Evolutionary conservation across 176 grass and related monocot genomes (phyloP).

Genomic region (Ensete ventricosum): DNA sequence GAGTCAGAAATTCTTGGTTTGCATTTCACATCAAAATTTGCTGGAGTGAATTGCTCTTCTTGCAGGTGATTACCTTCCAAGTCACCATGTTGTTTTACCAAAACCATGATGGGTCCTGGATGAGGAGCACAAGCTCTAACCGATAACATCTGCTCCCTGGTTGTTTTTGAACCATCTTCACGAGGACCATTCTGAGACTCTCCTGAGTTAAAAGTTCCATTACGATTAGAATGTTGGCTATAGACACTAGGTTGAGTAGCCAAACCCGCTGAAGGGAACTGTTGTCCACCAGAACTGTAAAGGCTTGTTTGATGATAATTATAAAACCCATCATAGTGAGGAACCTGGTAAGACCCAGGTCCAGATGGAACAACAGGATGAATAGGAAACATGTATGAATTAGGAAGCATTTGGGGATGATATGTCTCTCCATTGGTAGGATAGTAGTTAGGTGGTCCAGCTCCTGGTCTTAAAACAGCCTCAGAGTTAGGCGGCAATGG

Average conservation of each 20-base stretch:
- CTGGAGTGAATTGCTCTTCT: conserved; percentile 43
- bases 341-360: conserved; percentile 48
- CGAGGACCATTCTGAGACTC: conserved; percentile 34
- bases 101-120: conserved; percentile 62
- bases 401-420: conserved; percentile 39
- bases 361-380: conserved; percentile 61
- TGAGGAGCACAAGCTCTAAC: conserved; percentile 26
- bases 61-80: conserved; percentile 26
- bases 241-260: conserved; percentile 18
- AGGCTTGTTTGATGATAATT: conserved; percentile 39
- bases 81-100: conserved; percentile 49
- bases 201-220: conserved; percentile 36
- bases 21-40: conserved; percentile 25
- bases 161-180: conserved; percentile 31
- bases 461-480: conserved; percentile 34
- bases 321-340: conserved; percentile 73
- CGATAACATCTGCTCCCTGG: conserved; percentile 32
- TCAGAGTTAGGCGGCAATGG: conserved; percentile 52
- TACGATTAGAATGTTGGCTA: conserved; percentile 31
- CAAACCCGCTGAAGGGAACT: conserved; percentile 36
- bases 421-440: conserved; percentile 51
- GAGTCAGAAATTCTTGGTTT: not conserved
- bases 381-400: conserved; percentile 51
- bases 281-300: conserved; percentile 38
- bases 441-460: conserved; percentile 39